phyloP scores from a whole-genome alignment of 441 rosid species.

The Metrosideros polymorpha region DNA sequence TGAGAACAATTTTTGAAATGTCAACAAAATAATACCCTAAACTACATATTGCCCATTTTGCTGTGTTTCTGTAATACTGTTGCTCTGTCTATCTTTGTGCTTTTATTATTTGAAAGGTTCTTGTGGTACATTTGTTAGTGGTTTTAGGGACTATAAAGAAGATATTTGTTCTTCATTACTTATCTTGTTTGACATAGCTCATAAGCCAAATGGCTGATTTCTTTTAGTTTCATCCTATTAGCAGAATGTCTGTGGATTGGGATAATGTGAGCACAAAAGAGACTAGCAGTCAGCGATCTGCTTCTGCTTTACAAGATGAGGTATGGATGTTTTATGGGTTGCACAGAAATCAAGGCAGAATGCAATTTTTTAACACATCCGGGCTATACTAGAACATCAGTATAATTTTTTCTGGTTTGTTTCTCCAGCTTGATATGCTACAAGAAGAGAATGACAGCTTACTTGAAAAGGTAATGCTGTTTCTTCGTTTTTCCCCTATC shows the following conservation, averaged over 20 bases:
- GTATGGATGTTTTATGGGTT: constrained; percentile 2
- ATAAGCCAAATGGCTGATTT: neutral
- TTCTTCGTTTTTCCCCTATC: neutral
- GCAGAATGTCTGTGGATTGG: constrained; percentile 35
- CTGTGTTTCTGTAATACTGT: neutral
- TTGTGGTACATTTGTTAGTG: neutral
- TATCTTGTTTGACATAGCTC: neutral
- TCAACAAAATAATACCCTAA: neutral
- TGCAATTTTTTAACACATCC: neutral
- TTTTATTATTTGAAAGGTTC: neutral
- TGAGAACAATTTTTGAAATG: neutral
- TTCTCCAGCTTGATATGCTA: constrained; percentile 57
- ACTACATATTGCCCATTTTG: neutral
- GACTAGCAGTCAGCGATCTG: constrained; percentile 31
- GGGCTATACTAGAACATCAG: neutral
- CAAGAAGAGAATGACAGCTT: constrained; percentile 63
- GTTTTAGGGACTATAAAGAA: neutral
- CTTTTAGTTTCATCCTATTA: neutral
- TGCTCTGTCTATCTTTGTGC: neutral
- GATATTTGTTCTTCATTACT: neutral
- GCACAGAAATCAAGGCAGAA: neutral
- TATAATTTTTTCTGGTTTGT: neutral
- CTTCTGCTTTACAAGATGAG: constrained; percentile 64
- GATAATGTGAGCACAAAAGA: constrained; percentile 36
- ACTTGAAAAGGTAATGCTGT: constrained; percentile 43